Percentiles rank a stretch among this genome's conserved stretches.
These are phyloP conservation scores for Helotiales sp. DNA, from an alignment of 2,329 filamentous ascomycete genomes.

Conservation along the genomic window DNA sequence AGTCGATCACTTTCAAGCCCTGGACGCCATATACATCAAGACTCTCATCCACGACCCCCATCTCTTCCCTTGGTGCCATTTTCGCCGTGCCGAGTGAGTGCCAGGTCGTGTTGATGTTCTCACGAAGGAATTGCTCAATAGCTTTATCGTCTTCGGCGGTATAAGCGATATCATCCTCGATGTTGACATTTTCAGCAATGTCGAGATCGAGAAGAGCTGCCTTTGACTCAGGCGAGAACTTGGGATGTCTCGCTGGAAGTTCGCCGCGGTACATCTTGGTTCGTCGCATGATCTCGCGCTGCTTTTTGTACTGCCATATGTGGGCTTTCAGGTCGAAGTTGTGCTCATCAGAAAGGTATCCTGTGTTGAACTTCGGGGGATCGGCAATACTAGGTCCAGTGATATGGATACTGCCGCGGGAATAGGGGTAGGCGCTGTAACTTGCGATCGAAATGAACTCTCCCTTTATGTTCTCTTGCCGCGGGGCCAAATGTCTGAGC, in stretches of 20 bases:
- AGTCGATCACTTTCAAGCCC: slow-evolving; percentile 48
- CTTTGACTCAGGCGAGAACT: slow-evolving; percentile 48
- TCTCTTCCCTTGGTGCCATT: slow-evolving; percentile 44
- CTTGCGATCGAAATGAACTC: slow-evolving; percentile 4
- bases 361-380: slow-evolving; percentile 57
- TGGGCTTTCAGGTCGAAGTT: slow-evolving; percentile 57
- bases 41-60: slow-evolving; percentile 44
- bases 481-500: background rate
- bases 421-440: slow-evolving; percentile 63
- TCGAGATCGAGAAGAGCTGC: slow-evolving; percentile 41
- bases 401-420: slow-evolving; percentile 64
- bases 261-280: slow-evolving; percentile 56
- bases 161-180: slow-evolving; percentile 44
- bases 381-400: slow-evolving; percentile 47
- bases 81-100: slow-evolving; percentile 47
- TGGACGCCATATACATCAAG: slow-evolving; percentile 45
- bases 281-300: slow-evolving; percentile 62
- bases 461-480: background rate
- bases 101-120: slow-evolving; percentile 45
- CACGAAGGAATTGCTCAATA: slow-evolving; percentile 48
- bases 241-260: slow-evolving; percentile 47
- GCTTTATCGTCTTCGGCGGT: slow-evolving; percentile 37
- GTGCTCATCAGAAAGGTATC: slow-evolving; percentile 57
- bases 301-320: slow-evolving; percentile 66
- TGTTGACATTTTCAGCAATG: background rate